phyloP scores from a whole-genome alignment of 805 yeast genomes.

The Ogataea siamensis region DNA sequence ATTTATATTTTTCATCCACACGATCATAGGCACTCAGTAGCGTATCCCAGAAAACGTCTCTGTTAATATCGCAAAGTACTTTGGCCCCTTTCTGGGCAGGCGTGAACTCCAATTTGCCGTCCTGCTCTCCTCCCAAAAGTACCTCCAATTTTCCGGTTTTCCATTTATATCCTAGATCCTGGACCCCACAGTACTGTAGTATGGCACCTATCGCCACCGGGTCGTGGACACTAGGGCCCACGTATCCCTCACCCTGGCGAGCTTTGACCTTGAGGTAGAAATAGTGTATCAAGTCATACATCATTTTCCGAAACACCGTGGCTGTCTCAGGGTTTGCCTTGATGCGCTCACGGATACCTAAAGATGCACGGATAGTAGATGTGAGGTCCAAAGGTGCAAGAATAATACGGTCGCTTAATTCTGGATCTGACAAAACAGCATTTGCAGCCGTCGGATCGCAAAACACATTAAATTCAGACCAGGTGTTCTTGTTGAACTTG shows the following conservation, averaged over 20 bases:
- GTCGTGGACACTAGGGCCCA: conserved; percentile 80
- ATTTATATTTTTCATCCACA: conserved; percentile 30
- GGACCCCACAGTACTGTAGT: conserved; percentile 41
- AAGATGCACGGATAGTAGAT: conserved; percentile 57
- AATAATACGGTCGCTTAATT: conserved; percentile 47
- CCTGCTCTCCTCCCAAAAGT: conserved; percentile 26
- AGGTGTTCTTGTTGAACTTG: conserved; percentile 29
- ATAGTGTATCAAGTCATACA: conserved; percentile 51
- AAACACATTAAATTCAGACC: conserved; percentile 74
- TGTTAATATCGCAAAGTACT: conserved; percentile 40
- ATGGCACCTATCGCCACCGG: conserved; percentile 68
- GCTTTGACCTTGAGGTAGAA: conserved; percentile 46
- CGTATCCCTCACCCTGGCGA: conserved; percentile 38
- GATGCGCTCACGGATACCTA: conserved; percentile 38
- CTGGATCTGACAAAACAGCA: conserved; percentile 46
- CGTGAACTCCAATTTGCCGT: conserved; percentile 28
- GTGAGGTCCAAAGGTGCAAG: conserved; percentile 70
- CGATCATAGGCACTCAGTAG: conserved; percentile 37
- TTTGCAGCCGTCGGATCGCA: conserved; percentile 77
- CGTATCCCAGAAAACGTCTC: conserved; percentile 46
- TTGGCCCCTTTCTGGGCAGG: conserved; percentile 34
- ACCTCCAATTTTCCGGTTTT: conserved; percentile 21
- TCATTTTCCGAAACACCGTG: conserved; percentile 50
- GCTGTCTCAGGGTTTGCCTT: conserved; percentile 31
- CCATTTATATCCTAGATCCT: conserved; percentile 22